A percentile compares a stretch with the other conserved stretches of the same genome.
Conservation (phyloP, 2,329 filamentous ascomycete species). For the Aspergillus sp. region DNA sequence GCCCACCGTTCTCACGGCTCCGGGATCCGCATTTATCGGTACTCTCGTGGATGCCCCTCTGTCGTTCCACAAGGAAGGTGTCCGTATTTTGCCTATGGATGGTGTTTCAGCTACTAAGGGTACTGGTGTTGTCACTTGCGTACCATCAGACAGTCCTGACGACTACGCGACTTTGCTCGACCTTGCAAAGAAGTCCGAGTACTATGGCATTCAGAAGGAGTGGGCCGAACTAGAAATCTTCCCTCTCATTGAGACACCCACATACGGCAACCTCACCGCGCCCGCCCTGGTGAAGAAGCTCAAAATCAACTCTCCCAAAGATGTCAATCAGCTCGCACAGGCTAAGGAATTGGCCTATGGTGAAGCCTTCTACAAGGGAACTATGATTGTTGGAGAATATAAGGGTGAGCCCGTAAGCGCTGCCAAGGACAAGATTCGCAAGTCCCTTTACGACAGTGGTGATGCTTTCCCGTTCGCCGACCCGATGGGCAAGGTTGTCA, state of each 20-base stretch:
- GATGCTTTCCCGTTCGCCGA: constrained; percentile 91
- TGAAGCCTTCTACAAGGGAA: constrained; percentile 95
- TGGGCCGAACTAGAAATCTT: constrained; percentile 91
- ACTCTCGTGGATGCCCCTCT: constrained; percentile 88
- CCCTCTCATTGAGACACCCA: constrained; percentile 85
- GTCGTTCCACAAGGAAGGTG: constrained; percentile 77
- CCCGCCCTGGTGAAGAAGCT: constrained; percentile 82
- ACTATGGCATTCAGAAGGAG: constrained; percentile 93
- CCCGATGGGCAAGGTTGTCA: constrained; percentile 85
- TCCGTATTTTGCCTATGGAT: constrained; percentile 94
- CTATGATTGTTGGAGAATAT: constrained; percentile 83
- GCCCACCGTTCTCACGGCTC: constrained; percentile 71
- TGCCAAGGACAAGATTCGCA: constrained; percentile 81
- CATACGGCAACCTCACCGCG: constrained; percentile 81
- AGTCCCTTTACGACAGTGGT: constrained; percentile 72
- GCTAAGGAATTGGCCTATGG: constrained; percentile 97
- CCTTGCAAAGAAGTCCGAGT: constrained; percentile 90
- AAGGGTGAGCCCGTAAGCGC: constrained; percentile 82
- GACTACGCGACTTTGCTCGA: constrained; percentile 89
- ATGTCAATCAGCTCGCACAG: constrained; percentile 83
- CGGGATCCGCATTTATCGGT: constrained; percentile 79
- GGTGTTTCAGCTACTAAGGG: constrained; percentile 89
- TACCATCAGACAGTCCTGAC: constrained; percentile 93
- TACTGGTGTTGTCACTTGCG: constrained; percentile 92
- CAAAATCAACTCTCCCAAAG: constrained; percentile 97